A percentile compares a stretch with the other conserved stretches of the same genome.
Evolutionary conservation across 2,329 filamentous ascomycete species (phyloP).

Genomic region (Alternaria ethzedia): DNA sequence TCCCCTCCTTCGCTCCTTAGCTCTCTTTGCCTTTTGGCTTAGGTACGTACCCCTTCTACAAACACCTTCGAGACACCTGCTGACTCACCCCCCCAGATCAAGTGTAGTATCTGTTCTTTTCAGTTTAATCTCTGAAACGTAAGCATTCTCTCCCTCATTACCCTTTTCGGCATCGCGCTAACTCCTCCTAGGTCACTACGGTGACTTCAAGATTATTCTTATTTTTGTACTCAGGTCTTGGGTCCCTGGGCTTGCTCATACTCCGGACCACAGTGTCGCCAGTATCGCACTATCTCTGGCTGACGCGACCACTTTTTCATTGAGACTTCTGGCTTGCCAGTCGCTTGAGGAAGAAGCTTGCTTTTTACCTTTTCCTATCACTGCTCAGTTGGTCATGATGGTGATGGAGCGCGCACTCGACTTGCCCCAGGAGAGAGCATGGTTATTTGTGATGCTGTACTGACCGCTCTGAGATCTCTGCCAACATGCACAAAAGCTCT

Average conservation of each 20-base stretch:
- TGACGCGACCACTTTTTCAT: background rate
- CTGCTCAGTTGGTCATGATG: constrained; percentile 27
- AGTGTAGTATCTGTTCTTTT: constrained; percentile 3
- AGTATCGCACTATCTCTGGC: background rate
- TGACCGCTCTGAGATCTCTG: too few relatives aligned
- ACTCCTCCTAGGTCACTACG: background rate
- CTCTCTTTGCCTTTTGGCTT: constrained; percentile 2
- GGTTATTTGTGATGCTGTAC: too few relatives aligned
- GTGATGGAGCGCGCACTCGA: constrained; percentile 58
- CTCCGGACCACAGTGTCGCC: background rate
- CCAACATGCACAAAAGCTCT: too few relatives aligned
- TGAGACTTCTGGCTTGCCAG: background rate
- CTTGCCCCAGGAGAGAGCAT: too few relatives aligned
- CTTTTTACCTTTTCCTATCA: background rate
- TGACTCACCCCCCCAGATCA: background rate
- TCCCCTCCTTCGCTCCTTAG: background rate
- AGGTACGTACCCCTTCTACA: background rate
- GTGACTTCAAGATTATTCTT: background rate
- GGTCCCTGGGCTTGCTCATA: constrained; percentile 6
- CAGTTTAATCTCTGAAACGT: background rate
- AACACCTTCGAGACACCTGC: background rate
- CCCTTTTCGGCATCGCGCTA: background rate
- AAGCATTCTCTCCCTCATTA: background rate
- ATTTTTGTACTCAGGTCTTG: background rate
- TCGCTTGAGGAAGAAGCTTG: background rate